phyloP scores from a whole-genome alignment of 2,329 filamentous ascomycete species.

The Ilyonectria mors-panacis region DNA sequence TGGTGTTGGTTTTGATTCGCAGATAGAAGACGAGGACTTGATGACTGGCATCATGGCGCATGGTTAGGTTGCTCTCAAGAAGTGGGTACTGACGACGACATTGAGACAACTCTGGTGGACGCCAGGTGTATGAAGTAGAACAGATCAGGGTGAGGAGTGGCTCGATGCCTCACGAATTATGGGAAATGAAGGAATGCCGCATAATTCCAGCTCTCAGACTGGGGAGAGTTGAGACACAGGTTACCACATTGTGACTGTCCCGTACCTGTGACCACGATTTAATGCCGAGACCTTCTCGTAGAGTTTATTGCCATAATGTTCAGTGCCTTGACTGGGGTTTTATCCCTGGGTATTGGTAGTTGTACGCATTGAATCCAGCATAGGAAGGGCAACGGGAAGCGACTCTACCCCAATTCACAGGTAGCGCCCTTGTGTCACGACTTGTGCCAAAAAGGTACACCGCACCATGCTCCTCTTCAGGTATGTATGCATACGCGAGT shows the following conservation, averaged over 20 bases:
- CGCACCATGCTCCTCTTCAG: too few relatives aligned
- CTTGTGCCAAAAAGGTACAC: too few relatives aligned
- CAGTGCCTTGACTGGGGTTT: not conserved
- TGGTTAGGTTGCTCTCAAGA: slow-evolving; percentile 23
- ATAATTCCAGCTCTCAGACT: not conserved
- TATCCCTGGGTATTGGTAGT: not conserved
- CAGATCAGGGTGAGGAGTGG: slow-evolving; percentile 5
- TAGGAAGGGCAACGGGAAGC: too few relatives aligned
- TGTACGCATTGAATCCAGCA: not conserved
- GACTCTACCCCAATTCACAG: too few relatives aligned
- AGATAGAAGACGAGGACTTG: slow-evolving; percentile 73
- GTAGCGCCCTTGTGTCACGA: too few relatives aligned
- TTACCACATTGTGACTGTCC: not conserved
- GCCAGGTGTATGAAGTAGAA: slow-evolving; percentile 10
- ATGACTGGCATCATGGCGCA: slow-evolving; percentile 64
- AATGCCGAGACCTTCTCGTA: too few relatives aligned
- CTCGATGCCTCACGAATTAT: slow-evolving; percentile 12
- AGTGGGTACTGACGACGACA: not conserved
- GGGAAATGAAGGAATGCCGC: slow-evolving; percentile 29
- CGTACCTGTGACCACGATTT: not conserved
- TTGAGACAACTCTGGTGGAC: not conserved
- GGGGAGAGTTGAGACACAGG: not conserved
- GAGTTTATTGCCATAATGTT: too few relatives aligned
- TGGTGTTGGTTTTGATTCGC: slow-evolving; percentile 60
- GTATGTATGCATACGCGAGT: too few relatives aligned